Evolutionary conservation across 228 moss, liverwort and hornwort genomes (phyloP).

Genomic region (Sphagnum magellanicum): DNA sequence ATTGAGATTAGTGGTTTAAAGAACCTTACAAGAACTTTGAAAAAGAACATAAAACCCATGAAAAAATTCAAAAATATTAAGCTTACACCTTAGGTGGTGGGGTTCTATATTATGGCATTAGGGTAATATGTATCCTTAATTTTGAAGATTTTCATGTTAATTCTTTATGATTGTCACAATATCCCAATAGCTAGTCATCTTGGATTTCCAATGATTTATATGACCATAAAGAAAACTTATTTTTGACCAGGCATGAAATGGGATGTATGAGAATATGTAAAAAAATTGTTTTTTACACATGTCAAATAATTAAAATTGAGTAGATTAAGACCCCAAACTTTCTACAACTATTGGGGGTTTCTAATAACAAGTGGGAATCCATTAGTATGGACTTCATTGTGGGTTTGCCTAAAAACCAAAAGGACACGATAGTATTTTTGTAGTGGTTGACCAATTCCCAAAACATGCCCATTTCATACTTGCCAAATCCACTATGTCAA

Average conservation of each 20-base stretch:
- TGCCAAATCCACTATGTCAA: not conserved
- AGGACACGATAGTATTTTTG: conserved; percentile 3
- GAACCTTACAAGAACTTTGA: not conserved
- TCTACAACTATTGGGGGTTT: conserved; percentile 4
- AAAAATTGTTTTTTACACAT: not conserved
- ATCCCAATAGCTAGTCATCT: not conserved
- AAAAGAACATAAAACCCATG: not conserved
- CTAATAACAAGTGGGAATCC: not conserved
- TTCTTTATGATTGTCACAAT: conserved; percentile 3
- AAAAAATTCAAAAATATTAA: not conserved
- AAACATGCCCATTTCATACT: not conserved
- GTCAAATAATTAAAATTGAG: conserved; percentile 2
- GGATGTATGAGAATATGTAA: conserved; percentile 3
- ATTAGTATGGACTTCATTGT: conserved; percentile 8
- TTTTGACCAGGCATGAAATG: conserved; percentile 1
- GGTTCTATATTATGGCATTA: not conserved
- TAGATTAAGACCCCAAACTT: not conserved
- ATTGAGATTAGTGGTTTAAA: no score
- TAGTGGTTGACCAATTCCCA: conserved; percentile 4
- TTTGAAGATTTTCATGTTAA: not conserved
- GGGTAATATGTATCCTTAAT: not conserved
- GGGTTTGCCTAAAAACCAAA: not conserved
- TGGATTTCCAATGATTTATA: conserved; percentile 3
- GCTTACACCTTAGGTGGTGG: not conserved
- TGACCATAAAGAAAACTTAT: not conserved